Conservation (phyloP, 208 protist species). For the Phytomonas francai region DNA sequence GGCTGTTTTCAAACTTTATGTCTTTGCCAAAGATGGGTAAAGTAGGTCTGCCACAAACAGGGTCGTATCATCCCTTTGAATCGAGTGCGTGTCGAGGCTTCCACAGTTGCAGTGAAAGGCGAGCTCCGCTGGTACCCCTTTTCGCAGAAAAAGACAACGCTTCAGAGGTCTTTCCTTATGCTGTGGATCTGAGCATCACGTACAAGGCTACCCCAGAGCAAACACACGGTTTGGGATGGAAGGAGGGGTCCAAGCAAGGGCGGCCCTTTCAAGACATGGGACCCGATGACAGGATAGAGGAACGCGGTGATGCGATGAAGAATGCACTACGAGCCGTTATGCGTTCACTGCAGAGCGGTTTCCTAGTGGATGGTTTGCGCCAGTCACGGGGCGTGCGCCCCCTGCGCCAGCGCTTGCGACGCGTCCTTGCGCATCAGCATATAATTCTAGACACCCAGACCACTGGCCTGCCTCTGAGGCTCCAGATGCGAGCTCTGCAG, state of each 20-base stretch:
- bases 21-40: not conserved
- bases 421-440: conserved; percentile 7
- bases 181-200: not conserved
- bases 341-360: not conserved
- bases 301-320: not conserved
- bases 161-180: not conserved
- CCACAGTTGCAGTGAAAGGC: not conserved
- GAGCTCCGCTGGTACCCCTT: not conserved
- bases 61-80: not conserved
- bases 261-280: not conserved
- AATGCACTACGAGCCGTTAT: not conserved
- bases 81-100: not conserved
- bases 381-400: not conserved
- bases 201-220: not conserved
- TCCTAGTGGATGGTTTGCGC: not conserved
- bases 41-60: not conserved
- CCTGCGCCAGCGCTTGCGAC: conserved; percentile 4
- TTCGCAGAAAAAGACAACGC: not conserved
- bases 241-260: not conserved
- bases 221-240: not conserved
- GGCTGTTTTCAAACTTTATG: not conserved
- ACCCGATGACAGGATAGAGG: not conserved
- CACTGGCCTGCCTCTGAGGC: conserved; percentile 11
- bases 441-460: conserved; percentile 21
- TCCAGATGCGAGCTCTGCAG: conserved; percentile 26